Evolutionary conservation across 1,284 basidiomycete species (phyloP).

Genomic region (Pterula multifida): DNA sequence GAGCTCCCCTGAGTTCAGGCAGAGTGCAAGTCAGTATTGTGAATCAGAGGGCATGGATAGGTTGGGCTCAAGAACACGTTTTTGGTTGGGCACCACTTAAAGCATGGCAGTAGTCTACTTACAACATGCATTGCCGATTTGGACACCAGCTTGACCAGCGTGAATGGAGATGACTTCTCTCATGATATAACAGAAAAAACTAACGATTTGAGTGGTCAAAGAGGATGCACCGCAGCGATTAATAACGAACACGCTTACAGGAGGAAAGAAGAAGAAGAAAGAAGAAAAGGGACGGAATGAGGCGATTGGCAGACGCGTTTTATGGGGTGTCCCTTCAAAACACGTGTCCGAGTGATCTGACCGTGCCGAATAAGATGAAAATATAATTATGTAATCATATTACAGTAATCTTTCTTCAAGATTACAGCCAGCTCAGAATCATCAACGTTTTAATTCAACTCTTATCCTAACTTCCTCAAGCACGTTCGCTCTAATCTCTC

Average conservation of each 20-base stretch:
- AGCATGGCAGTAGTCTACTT: slow-evolving; percentile 21
- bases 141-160: slow-evolving; percentile 90
- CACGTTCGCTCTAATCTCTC: neutral
- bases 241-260: neutral
- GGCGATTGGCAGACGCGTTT: neutral
- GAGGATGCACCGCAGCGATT: no score
- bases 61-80: slow-evolving; percentile 8
- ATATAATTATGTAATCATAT: no score
- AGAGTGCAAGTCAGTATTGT: slow-evolving; percentile 19
- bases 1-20: slow-evolving; percentile 67
- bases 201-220: neutral
- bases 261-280: neutral
- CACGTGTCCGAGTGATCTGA: neutral
- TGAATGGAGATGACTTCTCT: slow-evolving; percentile 89
- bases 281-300: neutral
- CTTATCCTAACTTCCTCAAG: neutral
- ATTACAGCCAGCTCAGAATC: no score
- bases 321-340: neutral
- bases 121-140: slow-evolving; percentile 94
- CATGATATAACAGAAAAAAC: slow-evolving; percentile 26
- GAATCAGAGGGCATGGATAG: slow-evolving; percentile 16
- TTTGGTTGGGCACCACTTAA: slow-evolving; percentile 9
- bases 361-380: neutral
- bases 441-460: no score
- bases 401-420: no score